These are phyloP conservation scores for Magnolia changhungtana DNA, from an alignment of 164 flowering plant genomes.

Conservation along the genomic window DNA sequence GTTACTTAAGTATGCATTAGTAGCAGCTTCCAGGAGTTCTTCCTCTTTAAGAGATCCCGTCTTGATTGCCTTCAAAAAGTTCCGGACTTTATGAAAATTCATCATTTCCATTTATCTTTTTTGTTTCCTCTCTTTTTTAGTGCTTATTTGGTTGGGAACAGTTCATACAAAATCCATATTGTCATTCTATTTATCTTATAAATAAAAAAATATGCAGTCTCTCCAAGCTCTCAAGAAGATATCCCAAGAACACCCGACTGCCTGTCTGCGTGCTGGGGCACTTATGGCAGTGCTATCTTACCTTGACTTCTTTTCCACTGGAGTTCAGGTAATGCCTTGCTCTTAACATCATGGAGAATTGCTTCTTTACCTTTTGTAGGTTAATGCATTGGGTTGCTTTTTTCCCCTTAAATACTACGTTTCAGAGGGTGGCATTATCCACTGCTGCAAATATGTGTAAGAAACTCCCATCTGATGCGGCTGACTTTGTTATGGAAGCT, in stretches of 20 bases:
- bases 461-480: constrained; percentile 98
- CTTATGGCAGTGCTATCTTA: constrained; percentile 98
- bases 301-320: constrained; percentile 97
- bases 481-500: constrained; percentile 99
- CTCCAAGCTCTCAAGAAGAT: constrained; percentile 98
- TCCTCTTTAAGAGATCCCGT: background rate
- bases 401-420: background rate
- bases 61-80: background rate
- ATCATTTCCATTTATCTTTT: background rate
- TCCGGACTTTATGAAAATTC: background rate
- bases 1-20: no score
- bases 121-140: background rate
- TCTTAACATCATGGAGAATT: background rate
- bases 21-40: no score
- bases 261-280: constrained; percentile 96
- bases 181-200: background rate
- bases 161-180: background rate
- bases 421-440: constrained; percentile 89
- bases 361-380: background rate
- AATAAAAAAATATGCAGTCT: constrained; percentile 46
- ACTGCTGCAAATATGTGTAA: constrained; percentile 99
- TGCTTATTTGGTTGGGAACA: background rate
- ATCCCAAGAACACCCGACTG: constrained; percentile 98
- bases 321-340: constrained; percentile 72
- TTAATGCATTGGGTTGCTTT: background rate